Conservation (phyloP, 1,139 yeast species). For the Diutina catenulata region DNA sequence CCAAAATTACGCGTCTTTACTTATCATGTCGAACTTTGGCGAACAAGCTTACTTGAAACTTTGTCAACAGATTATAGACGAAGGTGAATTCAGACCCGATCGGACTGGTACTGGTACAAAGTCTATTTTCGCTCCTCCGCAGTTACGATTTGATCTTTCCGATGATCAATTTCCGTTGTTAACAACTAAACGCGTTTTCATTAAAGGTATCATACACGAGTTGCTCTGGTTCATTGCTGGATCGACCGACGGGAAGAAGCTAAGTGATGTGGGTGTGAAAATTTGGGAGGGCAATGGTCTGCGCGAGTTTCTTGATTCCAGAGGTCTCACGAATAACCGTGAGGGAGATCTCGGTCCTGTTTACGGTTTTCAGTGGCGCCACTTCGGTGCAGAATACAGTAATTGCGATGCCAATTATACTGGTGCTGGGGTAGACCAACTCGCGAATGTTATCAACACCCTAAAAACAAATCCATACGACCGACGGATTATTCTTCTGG, state of each 20-base stretch:
- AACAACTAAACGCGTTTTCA: slow-evolving; percentile 87
- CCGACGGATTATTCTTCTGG: slow-evolving; percentile 85
- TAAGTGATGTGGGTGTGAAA: slow-evolving; percentile 74
- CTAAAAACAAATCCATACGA: slow-evolving; percentile 85
- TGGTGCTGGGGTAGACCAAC: slow-evolving; percentile 85
- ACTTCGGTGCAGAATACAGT: slow-evolving; percentile 84
- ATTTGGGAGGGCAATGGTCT: slow-evolving; percentile 99
- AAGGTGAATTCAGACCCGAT: slow-evolving; percentile 88
- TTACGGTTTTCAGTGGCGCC: slow-evolving; percentile 99
- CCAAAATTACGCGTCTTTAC: too few species aligned
- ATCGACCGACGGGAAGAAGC: slow-evolving; percentile 72
- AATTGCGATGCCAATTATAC: slow-evolving; percentile 82
- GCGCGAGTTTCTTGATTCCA: slow-evolving; percentile 71
- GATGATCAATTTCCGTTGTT: slow-evolving; percentile 72
- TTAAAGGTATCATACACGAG: slow-evolving; percentile 82
- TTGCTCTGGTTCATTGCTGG: slow-evolving; percentile 89
- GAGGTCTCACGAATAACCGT: slow-evolving; percentile 70
- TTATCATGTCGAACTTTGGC: too few species aligned
- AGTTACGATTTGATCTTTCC: slow-evolving; percentile 66
- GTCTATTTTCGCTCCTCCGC: slow-evolving; percentile 92
- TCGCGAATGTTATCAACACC: slow-evolving; percentile 66
- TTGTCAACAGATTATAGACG: slow-evolving; percentile 60
- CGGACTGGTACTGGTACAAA: slow-evolving; percentile 95
- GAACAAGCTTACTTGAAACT: slow-evolving; percentile 83
- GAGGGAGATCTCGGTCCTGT: slow-evolving; percentile 98